A percentile compares a stretch with the other conserved stretches of the same genome.
These are phyloP conservation scores for Hypseocharis bilobata DNA, from an alignment of 441 rosid species.

Conservation along the genomic window DNA sequence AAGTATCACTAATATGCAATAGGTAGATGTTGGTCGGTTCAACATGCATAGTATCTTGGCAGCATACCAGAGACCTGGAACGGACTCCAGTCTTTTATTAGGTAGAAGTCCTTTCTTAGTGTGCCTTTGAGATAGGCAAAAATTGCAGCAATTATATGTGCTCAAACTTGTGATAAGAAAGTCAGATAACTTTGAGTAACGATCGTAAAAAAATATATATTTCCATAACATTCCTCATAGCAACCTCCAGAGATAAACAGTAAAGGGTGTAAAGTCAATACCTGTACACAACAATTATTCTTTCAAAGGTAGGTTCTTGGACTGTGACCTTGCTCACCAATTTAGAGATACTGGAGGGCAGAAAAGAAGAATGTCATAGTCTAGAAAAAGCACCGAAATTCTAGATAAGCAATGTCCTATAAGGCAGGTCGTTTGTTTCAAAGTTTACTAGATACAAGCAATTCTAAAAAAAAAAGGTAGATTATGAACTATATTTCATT, in stretches of 20 bases:
- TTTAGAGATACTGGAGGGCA: constrained; percentile 42
- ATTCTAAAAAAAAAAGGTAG: background rate
- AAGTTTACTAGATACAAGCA: background rate
- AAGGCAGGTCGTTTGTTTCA: background rate
- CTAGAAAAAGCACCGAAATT: constrained; percentile 10
- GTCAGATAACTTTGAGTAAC: too few species aligned
- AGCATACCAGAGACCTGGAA: background rate
- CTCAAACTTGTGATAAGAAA: constrained; percentile 5
- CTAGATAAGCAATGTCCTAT: background rate
- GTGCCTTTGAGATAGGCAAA: too few species aligned
- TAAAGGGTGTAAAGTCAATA: constrained; percentile 19
- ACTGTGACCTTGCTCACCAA: constrained; percentile 61
- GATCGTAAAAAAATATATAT: background rate
- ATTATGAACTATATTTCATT: too few species aligned
- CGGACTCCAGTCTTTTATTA: constrained; percentile 7
- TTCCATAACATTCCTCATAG: background rate
- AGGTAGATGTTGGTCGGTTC: background rate
- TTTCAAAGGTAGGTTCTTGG: constrained; percentile 78
- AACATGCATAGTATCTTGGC: background rate
- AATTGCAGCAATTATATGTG: constrained; percentile 14
- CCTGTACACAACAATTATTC: constrained; percentile 84
- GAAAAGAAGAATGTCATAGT: constrained; percentile 18
- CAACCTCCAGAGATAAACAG: constrained; percentile 1
- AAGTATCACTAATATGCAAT: background rate
- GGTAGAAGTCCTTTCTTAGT: too few species aligned